These are phyloP conservation scores for Fusarium nygamai DNA, from an alignment of 2,329 filamentous ascomycete genomes.

Conservation along the genomic window DNA sequence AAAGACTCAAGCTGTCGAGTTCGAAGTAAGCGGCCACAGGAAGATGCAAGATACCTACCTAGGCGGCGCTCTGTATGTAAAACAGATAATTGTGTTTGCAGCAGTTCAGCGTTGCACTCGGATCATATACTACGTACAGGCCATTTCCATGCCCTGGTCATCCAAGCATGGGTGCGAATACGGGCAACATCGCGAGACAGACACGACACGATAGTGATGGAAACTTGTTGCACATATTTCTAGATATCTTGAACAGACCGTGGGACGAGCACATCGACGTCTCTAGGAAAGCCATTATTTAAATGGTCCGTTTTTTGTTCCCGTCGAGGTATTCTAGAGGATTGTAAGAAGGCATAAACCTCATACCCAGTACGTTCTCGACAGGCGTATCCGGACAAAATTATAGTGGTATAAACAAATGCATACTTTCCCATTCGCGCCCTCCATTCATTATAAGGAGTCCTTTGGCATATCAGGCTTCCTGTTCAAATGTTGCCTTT, in stretches of 20 bases:
- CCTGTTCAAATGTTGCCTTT: background rate
- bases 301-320: background rate
- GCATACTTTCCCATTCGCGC: background rate
- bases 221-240: conserved; percentile 1
- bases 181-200: conserved; percentile 26
- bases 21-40: background rate
- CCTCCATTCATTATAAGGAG: background rate
- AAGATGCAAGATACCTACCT: background rate
- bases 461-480: too few relatives aligned
- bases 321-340: background rate
- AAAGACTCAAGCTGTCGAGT: conserved; percentile 1
- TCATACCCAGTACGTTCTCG: background rate
- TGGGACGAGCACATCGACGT: background rate
- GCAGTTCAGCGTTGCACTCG: conserved; percentile 14
- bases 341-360: background rate
- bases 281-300: background rate
- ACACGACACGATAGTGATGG: conserved; percentile 6
- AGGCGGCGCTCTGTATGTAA: conserved; percentile 7
- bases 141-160: conserved; percentile 12
- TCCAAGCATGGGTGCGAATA: conserved; percentile 35
- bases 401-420: background rate
- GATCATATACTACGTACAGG: conserved; percentile 9
- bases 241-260: background rate
- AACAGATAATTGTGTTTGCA: conserved; percentile 1
- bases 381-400: background rate